These are phyloP conservation scores for Colletotrichum horii DNA, from an alignment of 2,329 filamentous ascomycete genomes.

Conservation along the genomic window DNA sequence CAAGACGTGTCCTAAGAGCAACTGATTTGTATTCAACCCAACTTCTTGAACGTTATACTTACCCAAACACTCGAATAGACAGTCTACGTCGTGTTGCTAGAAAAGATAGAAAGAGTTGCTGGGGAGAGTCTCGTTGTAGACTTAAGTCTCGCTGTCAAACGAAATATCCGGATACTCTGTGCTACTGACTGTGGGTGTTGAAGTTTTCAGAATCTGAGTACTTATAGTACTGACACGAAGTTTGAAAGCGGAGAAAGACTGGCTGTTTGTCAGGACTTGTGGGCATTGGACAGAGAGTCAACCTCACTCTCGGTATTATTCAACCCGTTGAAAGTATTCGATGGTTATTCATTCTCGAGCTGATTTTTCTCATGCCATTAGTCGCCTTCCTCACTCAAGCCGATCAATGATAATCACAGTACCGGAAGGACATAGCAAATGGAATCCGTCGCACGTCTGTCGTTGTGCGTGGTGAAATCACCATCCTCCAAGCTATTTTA, in stretches of 20 bases:
- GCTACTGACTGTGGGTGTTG: background rate
- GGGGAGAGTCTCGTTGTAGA: background rate
- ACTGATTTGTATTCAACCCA: no score
- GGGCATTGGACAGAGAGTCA: background rate
- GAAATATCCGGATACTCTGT: background rate
- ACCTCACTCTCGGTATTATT: background rate
- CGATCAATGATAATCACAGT: background rate
- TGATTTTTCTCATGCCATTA: background rate
- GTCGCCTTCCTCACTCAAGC: background rate
- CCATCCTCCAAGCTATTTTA: background rate
- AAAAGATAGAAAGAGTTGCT: background rate
- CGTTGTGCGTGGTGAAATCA: background rate
- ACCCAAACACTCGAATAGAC: background rate
- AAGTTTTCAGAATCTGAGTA: background rate
- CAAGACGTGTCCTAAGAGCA: accelerated
- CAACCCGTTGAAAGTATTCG: background rate
- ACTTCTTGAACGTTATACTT: no score
- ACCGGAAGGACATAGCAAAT: no score
- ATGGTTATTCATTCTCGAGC: background rate
- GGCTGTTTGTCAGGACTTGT: background rate
- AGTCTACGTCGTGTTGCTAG: background rate
- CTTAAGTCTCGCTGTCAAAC: background rate
- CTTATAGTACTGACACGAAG: accelerated
- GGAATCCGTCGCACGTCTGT: no score
- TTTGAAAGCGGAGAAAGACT: background rate